These are phyloP conservation scores for Phalaenopsis aphrodite DNA, from an alignment of 106 monocot genomes.

Conservation along the genomic window DNA sequence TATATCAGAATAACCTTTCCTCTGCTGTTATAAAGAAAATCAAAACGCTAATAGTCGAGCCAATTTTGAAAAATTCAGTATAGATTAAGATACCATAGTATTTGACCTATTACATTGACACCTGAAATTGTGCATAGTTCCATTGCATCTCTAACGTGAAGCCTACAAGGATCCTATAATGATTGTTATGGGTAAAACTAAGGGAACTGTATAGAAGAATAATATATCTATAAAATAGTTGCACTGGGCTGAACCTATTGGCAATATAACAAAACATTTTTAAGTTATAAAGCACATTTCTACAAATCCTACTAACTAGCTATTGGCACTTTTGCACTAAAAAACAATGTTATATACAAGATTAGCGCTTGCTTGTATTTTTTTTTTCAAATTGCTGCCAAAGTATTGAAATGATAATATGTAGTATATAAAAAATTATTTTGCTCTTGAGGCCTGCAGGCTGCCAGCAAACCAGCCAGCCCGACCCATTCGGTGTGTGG, in stretches of 20 bases:
- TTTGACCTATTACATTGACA: constrained; percentile 43
- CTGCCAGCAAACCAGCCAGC: no score
- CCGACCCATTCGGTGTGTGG: no score
- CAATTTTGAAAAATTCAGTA: background rate
- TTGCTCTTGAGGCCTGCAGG: no score
- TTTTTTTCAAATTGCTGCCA: no score
- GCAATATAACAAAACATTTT: background rate
- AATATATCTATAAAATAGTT: background rate
- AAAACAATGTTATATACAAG: no score
- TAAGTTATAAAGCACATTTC: background rate
- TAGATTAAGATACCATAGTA: background rate
- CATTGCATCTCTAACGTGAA: constrained; percentile 59
- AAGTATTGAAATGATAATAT: no score
- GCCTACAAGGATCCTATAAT: constrained; percentile 80
- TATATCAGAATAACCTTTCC: background rate
- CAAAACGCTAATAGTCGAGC: background rate
- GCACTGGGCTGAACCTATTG: background rate
- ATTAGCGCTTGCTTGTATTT: no score
- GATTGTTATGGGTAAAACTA: background rate
- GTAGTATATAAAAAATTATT: no score
- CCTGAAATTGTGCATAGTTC: constrained; percentile 48
- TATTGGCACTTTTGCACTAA: no score
- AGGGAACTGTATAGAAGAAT: background rate
- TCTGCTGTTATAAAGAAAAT: background rate
- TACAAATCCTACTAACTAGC: no score